These are phyloP conservation scores for Rhodotorula sp. DNA, from an alignment of 1,284 basidiomycete species.

Conservation along the genomic window DNA sequence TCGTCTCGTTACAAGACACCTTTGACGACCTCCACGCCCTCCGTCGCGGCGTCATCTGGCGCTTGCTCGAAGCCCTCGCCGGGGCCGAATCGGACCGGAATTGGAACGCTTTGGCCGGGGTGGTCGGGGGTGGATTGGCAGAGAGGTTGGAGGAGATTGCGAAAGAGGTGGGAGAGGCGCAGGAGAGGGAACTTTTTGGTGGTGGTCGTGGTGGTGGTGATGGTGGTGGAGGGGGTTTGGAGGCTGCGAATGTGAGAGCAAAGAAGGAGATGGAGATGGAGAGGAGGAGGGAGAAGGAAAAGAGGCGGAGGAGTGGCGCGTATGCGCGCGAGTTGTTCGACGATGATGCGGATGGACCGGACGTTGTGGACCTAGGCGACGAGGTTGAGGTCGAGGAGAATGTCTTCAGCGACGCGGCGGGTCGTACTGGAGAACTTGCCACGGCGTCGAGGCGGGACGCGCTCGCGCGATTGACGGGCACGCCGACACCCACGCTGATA, in stretches of 20 bases:
- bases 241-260: neutral
- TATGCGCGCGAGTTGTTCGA: conserved; percentile 1
- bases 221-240: no score
- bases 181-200: conserved; percentile 8
- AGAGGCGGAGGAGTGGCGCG: neutral
- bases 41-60: conserved; percentile 21
- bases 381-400: neutral
- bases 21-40: conserved; percentile 15
- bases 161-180: neutral
- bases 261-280: neutral
- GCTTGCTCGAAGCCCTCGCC: conserved; percentile 13
- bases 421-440: no score
- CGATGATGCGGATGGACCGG: neutral
- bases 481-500: neutral
- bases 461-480: neutral
- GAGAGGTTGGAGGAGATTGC: neutral
- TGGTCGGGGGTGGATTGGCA: neutral
- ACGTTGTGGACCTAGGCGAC: neutral
- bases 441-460: neutral
- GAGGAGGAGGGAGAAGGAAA: conserved; percentile 2
- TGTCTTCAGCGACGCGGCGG: neutral
- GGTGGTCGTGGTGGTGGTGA: no score
- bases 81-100: neutral
- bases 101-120: neutral
- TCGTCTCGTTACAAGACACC: conserved; percentile 14